Percentiles rank a stretch among this genome's conserved stretches.
Evolutionary conservation across 768 basidiomycete genomes (phyloP).

Genomic region (Amanita brunnescens): DNA sequence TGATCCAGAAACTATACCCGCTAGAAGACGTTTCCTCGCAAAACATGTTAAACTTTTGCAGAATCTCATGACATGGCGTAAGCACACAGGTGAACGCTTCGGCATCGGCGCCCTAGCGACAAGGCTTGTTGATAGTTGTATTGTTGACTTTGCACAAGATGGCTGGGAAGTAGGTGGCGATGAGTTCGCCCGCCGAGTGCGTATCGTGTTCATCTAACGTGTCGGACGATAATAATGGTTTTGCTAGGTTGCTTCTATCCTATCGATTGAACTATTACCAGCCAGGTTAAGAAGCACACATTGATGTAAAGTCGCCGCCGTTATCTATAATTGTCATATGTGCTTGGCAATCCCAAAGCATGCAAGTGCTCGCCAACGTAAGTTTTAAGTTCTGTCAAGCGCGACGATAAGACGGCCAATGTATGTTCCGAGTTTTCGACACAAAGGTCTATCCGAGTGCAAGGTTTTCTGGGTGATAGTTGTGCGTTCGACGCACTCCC

Average conservation of each 20-base stretch:
- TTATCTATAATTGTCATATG: neutral
- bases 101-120: conserved; percentile 46
- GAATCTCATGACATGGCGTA: conserved; percentile 72
- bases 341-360: neutral
- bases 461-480: neutral
- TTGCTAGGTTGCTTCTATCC: conserved; percentile 25
- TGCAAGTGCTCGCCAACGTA: neutral
- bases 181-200: conserved; percentile 51
- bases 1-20: conserved; percentile 66
- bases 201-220: conserved; percentile 10
- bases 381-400: neutral
- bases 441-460: neutral
- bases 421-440: neutral
- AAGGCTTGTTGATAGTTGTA: conserved; percentile 47
- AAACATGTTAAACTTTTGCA: conserved; percentile 63
- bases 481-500: neutral
- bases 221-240: neutral
- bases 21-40: conserved; percentile 61
- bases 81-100: conserved; percentile 54
- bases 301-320: too few species aligned
- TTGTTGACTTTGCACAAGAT: conserved; percentile 58
- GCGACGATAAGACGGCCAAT: neutral
- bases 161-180: conserved; percentile 89
- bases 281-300: conserved; percentile 15
- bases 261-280: conserved; percentile 28